Evolutionary conservation across 768 basidiomycete genomes (phyloP), one percentile per base, ranked within the genome.

Genomic region (Lactarius vividus): DNA sequence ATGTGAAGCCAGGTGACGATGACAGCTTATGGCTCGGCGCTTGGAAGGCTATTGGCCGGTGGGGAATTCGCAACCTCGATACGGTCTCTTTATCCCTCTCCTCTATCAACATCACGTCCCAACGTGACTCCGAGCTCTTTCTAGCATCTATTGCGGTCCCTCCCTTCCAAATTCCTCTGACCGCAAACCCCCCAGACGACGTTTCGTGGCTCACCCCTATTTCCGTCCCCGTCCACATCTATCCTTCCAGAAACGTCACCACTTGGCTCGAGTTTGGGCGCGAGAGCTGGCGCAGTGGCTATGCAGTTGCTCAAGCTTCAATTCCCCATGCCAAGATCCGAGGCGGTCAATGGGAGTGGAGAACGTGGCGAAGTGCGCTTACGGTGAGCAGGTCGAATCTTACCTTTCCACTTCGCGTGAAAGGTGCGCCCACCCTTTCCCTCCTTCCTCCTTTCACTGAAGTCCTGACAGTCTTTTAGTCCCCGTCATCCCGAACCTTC

Each of bases 41-140:
- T 35, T 88, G 86, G 86, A 91, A 88, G 75, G 77, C 82, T 2
- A 64, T 91, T 20, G 90, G 89, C 3, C 80, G 88, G 39, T 87
- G 88, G 82, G 84, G 88, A 7, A 81, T 92, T 35, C 79, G 79
- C 37, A 75, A 73, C 13, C 70, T 93, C 59, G 83, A 84, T 67
- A 78, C 75, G 16, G 83, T 89, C 15, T 81, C 89, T 5, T 80
- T 88, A 49, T 76, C 81, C 61, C 74, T 88, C 61, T 81, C 79
- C 55, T 81, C 79, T 3, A 79, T 89, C 65, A 72, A 78, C 35
- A 72, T 91, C 3, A 75, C 79, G 29, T 80, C 86, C 6, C 40
- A 80, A 54, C 69, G 78, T 57, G 75, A 83, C 58, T 74, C 77
- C 2, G 73, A 74, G 1, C 68, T 74, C 9, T 69, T 79, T 4